Evolutionary conservation across 768 basidiomycete species (phyloP).

Genomic region (Boletellus ananiceps): DNA sequence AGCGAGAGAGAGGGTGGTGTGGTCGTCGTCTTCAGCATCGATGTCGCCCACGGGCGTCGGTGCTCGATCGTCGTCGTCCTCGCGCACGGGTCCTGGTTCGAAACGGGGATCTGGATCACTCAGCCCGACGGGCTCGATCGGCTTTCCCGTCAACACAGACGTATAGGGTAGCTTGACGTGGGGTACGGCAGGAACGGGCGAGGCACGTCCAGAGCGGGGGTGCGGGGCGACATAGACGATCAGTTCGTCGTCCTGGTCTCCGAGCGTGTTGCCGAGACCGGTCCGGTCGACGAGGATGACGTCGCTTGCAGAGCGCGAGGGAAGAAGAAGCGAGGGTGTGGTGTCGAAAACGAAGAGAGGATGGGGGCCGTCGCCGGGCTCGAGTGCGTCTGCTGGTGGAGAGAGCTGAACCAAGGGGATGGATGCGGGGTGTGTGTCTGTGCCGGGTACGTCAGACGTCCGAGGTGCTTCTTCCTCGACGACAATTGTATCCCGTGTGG

Average conservation of each 20-base stretch:
- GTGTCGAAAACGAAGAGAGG: constrained; percentile 40
- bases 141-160: constrained; percentile 25
- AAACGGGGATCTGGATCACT: not conserved
- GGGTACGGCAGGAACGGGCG: constrained; percentile 13
- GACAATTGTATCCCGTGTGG: not conserved
- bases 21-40: not conserved
- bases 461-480: not conserved
- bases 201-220: constrained; percentile 39
- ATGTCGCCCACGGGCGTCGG: not conserved
- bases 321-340: constrained; percentile 19
- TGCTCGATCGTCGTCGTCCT: not conserved
- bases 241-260: constrained; percentile 38
- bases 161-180: constrained; percentile 16
- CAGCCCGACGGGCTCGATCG: not conserved
- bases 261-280: constrained; percentile 13
- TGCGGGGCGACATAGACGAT: constrained; percentile 79
- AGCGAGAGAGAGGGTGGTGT: constrained; percentile 19
- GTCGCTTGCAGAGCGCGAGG: constrained; percentile 15
- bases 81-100: constrained; percentile 2
- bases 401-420: not conserved
- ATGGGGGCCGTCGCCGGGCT: not conserved
- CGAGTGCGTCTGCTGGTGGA: not conserved
- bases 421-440: not conserved
- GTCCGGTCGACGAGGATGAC: constrained; percentile 21
- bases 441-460: not conserved